Evolutionary conservation across 2,329 filamentous ascomycete genomes (phyloP).

Genomic region (Xylariaceae sp.): DNA sequence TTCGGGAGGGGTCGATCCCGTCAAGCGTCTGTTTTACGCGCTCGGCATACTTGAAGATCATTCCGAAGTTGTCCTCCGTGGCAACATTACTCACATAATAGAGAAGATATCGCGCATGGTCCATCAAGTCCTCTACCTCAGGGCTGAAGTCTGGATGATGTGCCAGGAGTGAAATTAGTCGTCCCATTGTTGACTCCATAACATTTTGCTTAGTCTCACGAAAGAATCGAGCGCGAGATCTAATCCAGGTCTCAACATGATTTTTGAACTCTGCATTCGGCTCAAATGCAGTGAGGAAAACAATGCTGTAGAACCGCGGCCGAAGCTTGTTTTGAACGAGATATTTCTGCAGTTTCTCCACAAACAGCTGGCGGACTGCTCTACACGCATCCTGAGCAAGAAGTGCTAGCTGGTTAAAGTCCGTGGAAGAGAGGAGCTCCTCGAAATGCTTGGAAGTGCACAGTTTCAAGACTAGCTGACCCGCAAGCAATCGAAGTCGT

Average conservation of each 20-base stretch:
- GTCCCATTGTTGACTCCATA: slow-evolving; percentile 81
- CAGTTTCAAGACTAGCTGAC: slow-evolving; percentile 81
- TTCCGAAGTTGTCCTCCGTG: slow-evolving; percentile 82
- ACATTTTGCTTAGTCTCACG: slow-evolving; percentile 63
- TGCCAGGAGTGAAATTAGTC: slow-evolving; percentile 84
- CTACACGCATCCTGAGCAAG: slow-evolving; percentile 79
- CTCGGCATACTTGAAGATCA: slow-evolving; percentile 92
- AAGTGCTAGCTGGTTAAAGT: slow-evolving; percentile 83
- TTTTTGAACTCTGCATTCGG: slow-evolving; percentile 75
- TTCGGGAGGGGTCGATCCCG: slow-evolving; percentile 69
- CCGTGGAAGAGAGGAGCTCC: slow-evolving; percentile 69
- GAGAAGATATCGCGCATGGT: slow-evolving; percentile 86
- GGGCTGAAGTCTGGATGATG: slow-evolving; percentile 89
- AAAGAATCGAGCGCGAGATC: slow-evolving; percentile 76
- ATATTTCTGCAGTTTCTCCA: slow-evolving; percentile 89
- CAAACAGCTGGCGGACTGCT: slow-evolving; percentile 78
- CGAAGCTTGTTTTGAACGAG: slow-evolving; percentile 74
- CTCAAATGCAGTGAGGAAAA: slow-evolving; percentile 92
- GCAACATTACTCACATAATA: slow-evolving; percentile 87
- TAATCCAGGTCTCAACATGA: slow-evolving; percentile 85
- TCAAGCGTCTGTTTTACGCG: slow-evolving; percentile 90
- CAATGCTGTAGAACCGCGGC: slow-evolving; percentile 82
- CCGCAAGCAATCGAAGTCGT: slow-evolving; percentile 81
- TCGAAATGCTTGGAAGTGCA: slow-evolving; percentile 80
- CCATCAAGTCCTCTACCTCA: slow-evolving; percentile 70